Evolutionary conservation across 1,284 basidiomycete genomes (phyloP), one percentile per base, ranked within the genome.

Genomic region (Cutaneotrichosporon arboriforme): DNA sequence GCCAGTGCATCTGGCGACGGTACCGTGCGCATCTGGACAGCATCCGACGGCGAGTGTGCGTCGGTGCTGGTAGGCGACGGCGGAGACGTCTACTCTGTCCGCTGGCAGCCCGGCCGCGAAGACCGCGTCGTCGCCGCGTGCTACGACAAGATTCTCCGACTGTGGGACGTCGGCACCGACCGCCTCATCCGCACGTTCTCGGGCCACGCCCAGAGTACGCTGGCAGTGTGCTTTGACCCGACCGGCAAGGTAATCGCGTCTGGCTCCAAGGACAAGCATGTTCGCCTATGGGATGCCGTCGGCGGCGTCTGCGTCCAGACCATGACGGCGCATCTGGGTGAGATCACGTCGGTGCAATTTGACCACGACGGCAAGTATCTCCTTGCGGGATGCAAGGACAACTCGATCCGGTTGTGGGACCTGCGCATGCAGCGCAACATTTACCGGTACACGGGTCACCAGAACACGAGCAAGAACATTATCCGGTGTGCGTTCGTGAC

Each of bases 391-490:
- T 74, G 73, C 51, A 78, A 78, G 62, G 77, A 79, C 61, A 78
- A 78, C 59, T 77, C 77, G 35, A 77, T 64, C 63, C 63, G 75
- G 8, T 52, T 76, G 20, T 74, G 69, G 66, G 73, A 75, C 58
- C 57, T 76, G 14, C 59, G 74, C 35, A 77, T 76, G 74, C 70
- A 72, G 60, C 66, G 68, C 9, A 76, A 73, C 22, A 57, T 78
- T 4, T 74, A 75, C 48, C 62, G 77, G 3, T 79, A 78, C 63
- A 78, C 74, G 22, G 76, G 77, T 1, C 76, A 78, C 54, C 77
- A 77, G 58, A 79, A 79, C 58, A 78, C 78, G 10, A 75, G 75
- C 20, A 77, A 78, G 58, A 79, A 78, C 66, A 74, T 79, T 37
- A 75, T 79, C 43, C 68, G 77, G 8, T 70, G 70, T 23, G 61